Base-by-base conservation (phyloP, 176 grass and related monocot species). In the Stipa capillata region DNA sequence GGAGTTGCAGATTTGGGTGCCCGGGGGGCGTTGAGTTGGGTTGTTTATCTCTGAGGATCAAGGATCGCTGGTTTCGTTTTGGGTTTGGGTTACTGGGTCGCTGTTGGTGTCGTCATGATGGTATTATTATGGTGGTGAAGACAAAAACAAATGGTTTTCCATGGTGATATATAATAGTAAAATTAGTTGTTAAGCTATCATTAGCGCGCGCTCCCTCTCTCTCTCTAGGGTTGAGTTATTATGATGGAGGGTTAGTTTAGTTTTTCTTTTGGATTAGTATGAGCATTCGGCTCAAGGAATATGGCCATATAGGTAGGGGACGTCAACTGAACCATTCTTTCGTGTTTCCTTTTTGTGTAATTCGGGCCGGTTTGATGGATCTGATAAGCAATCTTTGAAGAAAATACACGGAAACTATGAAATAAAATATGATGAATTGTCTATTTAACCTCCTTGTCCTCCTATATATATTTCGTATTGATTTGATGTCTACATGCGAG, bases 31-130 rank as follows among this genome's bases (percentile, higher is more conserved):
- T 45, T 68, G 53, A 10, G 78, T 61, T 15, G 55, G 34, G 32
- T 66, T 73, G 69, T 87, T 87, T 79, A 91, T 85, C 75, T 73
- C 40, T 68, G 47, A 65, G 71, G 70, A 88, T 79, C 79, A 74
- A 84, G 44, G 51, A 76, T 81, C 21, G 35, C 18, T 27, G 59
- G 73, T 17, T 43, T 40, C 7, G 43, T 33, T 53, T 50, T 45
- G 49, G 77, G 27, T 58, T 44, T 37, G 80, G 69, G 76, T 68
- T 84, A 79, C 66, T 52, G 33, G 15, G 81, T 90, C 76, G 82
- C 71, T 88, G 79, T 49, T 76, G 81, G 48, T 85, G 82, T 85
- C 43, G 73, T 79, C 79, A 77, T 79, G 24, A 85, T 83, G 79
- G 36, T 65, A 54, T 55, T 71, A 82, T 82, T 12, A 87, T 89